A percentile compares a stretch with the other conserved stretches of the same genome.
Evolutionary conservation across 345 rosid species (phyloP).

Genomic region (Acer saccharum): DNA sequence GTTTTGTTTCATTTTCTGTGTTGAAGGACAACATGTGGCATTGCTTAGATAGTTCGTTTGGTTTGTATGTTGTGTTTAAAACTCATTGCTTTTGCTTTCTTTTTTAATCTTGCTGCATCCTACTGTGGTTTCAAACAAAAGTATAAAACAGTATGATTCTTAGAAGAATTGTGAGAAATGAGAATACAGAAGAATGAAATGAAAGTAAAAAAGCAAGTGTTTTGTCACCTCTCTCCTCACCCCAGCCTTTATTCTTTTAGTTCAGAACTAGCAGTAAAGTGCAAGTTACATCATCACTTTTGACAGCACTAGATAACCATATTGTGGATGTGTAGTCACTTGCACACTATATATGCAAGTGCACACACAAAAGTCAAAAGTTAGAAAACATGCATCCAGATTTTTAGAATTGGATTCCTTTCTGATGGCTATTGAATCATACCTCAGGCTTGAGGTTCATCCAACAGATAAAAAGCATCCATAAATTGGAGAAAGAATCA

Average conservation of each 20-base stretch:
- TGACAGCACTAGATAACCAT: not conserved
- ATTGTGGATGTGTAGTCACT: not conserved
- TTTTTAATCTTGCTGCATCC: not conserved
- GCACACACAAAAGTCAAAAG: too few species aligned
- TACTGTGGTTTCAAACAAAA: not conserved
- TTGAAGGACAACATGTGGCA: not conserved
- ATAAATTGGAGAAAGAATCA: conserved; percentile 14
- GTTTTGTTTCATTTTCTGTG: not conserved
- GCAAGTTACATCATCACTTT: not conserved
- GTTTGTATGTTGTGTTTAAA: not conserved
- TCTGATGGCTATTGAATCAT: not conserved
- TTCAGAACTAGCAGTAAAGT: not conserved
- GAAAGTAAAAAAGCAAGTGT: not conserved
- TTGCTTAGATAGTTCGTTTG: not conserved
- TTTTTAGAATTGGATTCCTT: conserved; percentile 17
- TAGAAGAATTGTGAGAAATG: not conserved
- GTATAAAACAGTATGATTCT: not conserved
- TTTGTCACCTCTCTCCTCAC: not conserved
- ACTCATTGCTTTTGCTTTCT: not conserved
- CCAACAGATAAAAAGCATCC: not conserved
- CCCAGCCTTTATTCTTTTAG: not conserved
- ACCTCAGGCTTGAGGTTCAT: not conserved
- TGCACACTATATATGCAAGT: not conserved
- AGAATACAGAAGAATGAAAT: not conserved
- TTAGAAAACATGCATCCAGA: not conserved